These are phyloP conservation scores for Wickerhamomyces xylosicus DNA, from an alignment of 805 yeast species.

Conservation along the genomic window DNA sequence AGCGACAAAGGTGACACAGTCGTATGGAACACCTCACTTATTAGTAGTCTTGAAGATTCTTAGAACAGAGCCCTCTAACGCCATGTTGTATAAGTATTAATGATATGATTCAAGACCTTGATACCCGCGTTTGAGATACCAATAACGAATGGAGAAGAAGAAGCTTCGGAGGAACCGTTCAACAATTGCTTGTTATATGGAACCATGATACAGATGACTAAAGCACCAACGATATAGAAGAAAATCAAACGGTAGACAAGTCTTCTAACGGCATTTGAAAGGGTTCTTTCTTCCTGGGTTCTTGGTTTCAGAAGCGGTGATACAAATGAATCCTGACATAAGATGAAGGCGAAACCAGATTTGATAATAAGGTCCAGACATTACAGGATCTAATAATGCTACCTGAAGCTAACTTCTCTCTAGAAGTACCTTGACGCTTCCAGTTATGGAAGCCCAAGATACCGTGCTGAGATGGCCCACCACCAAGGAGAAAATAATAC, in stretches of 20 bases:
- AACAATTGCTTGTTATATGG: slow-evolving; percentile 48
- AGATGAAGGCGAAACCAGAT: slow-evolving; percentile 56
- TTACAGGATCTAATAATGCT: slow-evolving; percentile 53
- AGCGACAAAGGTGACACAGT: neutral
- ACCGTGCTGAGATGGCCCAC: slow-evolving; percentile 43
- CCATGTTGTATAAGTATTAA: slow-evolving; percentile 65
- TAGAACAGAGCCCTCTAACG: slow-evolving; percentile 71
- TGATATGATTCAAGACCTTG: slow-evolving; percentile 57
- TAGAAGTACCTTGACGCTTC: slow-evolving; percentile 50
- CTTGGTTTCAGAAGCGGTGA: slow-evolving; percentile 46
- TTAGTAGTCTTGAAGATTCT: slow-evolving; percentile 45
- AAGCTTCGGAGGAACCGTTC: slow-evolving; percentile 47
- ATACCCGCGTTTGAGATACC: slow-evolving; percentile 65
- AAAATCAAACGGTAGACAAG: slow-evolving; percentile 43
- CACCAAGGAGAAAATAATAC: slow-evolving; percentile 53
- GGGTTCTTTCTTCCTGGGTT: slow-evolving; percentile 48
- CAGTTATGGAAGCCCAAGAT: slow-evolving; percentile 62
- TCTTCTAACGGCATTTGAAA: slow-evolving; percentile 51
- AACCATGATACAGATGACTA: slow-evolving; percentile 59
- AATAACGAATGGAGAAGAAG: slow-evolving; percentile 71
- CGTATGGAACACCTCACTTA: slow-evolving; percentile 60
- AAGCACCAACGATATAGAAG: slow-evolving; percentile 55
- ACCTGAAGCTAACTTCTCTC: slow-evolving; percentile 35
- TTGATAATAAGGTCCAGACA: slow-evolving; percentile 53
- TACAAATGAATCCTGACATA: slow-evolving; percentile 50